Conservation (phyloP, 805 yeast genomes). For the Dipodascus geniculatus region DNA sequence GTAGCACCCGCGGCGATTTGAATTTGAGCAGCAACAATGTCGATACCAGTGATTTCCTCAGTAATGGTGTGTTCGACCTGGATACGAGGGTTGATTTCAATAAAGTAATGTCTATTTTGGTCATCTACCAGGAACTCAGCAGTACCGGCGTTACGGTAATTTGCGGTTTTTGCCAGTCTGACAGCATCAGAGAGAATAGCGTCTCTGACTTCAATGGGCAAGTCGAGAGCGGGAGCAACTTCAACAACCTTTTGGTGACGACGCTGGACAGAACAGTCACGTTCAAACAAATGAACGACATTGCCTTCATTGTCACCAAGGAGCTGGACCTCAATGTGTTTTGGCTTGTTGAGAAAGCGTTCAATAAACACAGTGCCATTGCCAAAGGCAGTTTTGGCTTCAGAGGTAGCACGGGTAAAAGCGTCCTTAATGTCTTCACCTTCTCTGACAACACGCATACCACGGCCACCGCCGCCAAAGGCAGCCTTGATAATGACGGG, state of each 20-base stretch:
- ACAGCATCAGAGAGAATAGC: constrained; percentile 94
- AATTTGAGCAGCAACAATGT: constrained; percentile 94
- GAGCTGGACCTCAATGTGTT: constrained; percentile 95
- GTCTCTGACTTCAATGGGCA: constrained; percentile 74
- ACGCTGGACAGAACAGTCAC: constrained; percentile 99
- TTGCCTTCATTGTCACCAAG: constrained; percentile 91
- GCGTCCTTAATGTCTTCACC: constrained; percentile 91
- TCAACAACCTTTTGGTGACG: constrained; percentile 98
- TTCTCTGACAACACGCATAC: constrained; percentile 97
- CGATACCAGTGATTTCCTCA: constrained; percentile 97
- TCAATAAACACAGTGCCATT: constrained; percentile 97
- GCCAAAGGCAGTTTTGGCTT: constrained; percentile 93
- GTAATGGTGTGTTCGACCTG: constrained; percentile 99
- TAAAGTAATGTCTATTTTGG: constrained; percentile 91
- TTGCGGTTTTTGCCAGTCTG: constrained; percentile 74
- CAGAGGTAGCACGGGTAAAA: constrained; percentile 84
- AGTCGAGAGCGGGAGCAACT: constrained; percentile 92
- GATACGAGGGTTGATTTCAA: constrained; percentile 95
- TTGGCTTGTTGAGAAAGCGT: constrained; percentile 88
- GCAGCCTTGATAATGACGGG: constrained; percentile 99
- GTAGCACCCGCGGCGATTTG: constrained; percentile 99
- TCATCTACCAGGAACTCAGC: constrained; percentile 93
- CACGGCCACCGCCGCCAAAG: constrained; percentile 99
- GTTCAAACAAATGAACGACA: constrained; percentile 88
- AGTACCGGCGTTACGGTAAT: constrained; percentile 95